Percentiles rank a stretch among this genome's conserved stretches.
phyloP scores from a whole-genome alignment of 78 protist genomes.

The Chrysochromulina parva region DNA sequence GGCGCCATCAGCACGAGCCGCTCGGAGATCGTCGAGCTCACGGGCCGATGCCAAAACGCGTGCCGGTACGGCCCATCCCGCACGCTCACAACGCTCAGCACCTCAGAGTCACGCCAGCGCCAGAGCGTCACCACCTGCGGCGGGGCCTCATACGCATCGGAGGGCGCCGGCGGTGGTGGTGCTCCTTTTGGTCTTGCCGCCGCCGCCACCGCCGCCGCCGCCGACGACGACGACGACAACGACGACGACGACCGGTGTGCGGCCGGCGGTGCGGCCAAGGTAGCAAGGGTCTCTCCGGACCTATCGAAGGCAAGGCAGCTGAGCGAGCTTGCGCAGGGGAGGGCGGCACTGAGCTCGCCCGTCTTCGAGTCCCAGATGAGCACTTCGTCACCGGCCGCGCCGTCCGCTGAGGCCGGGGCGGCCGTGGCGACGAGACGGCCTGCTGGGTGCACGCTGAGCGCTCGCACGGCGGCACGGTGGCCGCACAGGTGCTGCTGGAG shows the following conservation, averaged over 20 bases:
- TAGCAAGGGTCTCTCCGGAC: neutral
- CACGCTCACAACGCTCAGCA: too few relatives aligned
- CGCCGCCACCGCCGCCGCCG: neutral
- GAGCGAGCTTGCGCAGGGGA: neutral
- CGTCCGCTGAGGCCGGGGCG: neutral
- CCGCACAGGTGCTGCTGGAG: neutral
- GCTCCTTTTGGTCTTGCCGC: too few relatives aligned
- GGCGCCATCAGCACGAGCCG: neutral
- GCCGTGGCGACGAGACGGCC: neutral
- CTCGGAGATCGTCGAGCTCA: neutral
- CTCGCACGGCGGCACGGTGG: neutral
- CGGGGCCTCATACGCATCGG: neutral
- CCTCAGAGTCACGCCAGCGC: neutral
- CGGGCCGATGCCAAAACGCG: too few relatives aligned
- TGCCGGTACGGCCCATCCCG: too few relatives aligned
- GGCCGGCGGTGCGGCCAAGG: neutral
- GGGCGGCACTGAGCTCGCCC: neutral
- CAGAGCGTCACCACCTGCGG: neutral
- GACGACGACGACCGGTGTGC: too few relatives aligned
- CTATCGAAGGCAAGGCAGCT: neutral
- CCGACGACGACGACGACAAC: neutral
- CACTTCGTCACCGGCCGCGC: neutral
- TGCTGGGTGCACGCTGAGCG: neutral
- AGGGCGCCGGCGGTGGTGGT: too few relatives aligned
- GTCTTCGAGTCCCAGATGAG: neutral